Evolutionary conservation across 352 stramenopile genomes (phyloP), one percentile per base, ranked within the genome.

Genomic region (Phytophthora lateralis): DNA sequence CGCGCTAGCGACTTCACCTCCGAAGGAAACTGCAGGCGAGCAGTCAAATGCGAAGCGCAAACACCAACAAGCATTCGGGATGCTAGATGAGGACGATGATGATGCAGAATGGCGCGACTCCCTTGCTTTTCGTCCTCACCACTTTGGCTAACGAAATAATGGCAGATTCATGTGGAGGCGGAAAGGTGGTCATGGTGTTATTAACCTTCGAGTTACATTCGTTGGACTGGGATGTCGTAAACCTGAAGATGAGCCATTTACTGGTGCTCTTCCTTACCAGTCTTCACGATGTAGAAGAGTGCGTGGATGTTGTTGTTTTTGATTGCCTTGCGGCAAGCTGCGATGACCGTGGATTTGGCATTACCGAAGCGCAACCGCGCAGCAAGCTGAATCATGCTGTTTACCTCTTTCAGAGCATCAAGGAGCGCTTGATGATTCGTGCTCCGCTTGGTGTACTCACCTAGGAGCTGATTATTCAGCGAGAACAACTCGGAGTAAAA

Each of bases 401-500:
- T 98, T 10, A 98, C 89, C 18, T 97, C 83, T 50, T 97, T 97
- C 3, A 98, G 74, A 30, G 86, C 78, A 26, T 90, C 84, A n/a
- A 98, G 66, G 37, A 98, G 75, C 26, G 83, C 88, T 47, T 96
- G 72, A 55, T 98, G 91, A 60, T 97, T 98, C 5, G 85, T 97
- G 45, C 83, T 93, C 44, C 93, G 83, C 71, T 98, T 98, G 6
- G 80, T 94, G 75, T 98, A 97, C 73, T 97, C 92, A 24, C 88
- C 89, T 29, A 97, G 58, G 27, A 98, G 75, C 57, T 97, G 78
- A 54, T 92, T 91, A 76, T 98, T 98, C 21, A 98, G 73, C 20
- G 78, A 85, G 55, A 95, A 95, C 39, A 98, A 76, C 60, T 97
- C 88, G n/a, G 82, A 88, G 71, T 98, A 98, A 68, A 89, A 91